phyloP scores from a whole-genome alignment of 768 basidiomycete genomes.

The Leucogyrophana mollusca region DNA sequence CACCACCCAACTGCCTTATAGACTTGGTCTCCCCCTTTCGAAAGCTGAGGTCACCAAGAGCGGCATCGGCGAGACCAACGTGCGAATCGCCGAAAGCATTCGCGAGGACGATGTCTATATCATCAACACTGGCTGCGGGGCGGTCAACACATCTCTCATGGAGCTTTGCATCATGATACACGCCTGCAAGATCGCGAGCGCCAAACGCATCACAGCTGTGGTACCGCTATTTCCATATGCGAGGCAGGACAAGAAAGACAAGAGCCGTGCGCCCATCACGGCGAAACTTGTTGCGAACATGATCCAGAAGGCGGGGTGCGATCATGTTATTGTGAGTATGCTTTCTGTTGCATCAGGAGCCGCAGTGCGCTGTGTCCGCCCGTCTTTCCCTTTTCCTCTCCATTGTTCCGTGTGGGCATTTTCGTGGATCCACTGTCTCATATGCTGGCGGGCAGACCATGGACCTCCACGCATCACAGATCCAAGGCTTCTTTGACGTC shows the following conservation, averaged over 20 bases:
- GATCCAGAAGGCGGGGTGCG: slow-evolving; percentile 88
- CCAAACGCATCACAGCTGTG: slow-evolving; percentile 97
- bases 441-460: slow-evolving; percentile 64
- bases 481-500: slow-evolving; percentile 99
- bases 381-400: background rate
- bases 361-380: background rate
- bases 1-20: slow-evolving; percentile 36
- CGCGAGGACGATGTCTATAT: slow-evolving; percentile 99
- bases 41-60: slow-evolving; percentile 86
- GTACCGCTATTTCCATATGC: slow-evolving; percentile 97
- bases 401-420: background rate
- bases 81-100: slow-evolving; percentile 92
- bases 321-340: slow-evolving; percentile 89
- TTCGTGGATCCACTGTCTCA: slow-evolving; percentile 1
- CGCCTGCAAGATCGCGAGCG: slow-evolving; percentile 99
- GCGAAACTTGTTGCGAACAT: slow-evolving; percentile 99
- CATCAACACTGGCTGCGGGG: slow-evolving; percentile 86
- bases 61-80: slow-evolving; percentile 88
- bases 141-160: slow-evolving; percentile 94
- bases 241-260: slow-evolving; percentile 99
- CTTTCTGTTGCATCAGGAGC: background rate
- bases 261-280: slow-evolving; percentile 95
- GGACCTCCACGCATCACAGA: slow-evolving; percentile 98
- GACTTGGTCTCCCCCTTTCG: slow-evolving; percentile 86
- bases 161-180: slow-evolving; percentile 99